phyloP scores from a whole-genome alignment of 139 green algal genomes.

The Auxenochlorella pyrenoidosa region DNA sequence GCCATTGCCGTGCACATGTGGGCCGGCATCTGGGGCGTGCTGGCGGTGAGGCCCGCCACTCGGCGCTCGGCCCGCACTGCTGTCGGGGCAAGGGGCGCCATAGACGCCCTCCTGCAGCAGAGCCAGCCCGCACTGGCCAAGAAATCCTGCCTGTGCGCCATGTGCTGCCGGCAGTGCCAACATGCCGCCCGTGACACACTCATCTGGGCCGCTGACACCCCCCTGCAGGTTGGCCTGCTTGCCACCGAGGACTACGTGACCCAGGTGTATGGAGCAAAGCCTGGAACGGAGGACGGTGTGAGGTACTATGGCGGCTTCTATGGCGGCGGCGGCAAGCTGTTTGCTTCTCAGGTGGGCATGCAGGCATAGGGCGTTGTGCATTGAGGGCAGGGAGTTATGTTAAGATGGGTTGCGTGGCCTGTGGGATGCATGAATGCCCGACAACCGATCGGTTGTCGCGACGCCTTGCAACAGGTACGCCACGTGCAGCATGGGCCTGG shows the following conservation, averaged over 20 bases:
- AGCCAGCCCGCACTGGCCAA: background rate
- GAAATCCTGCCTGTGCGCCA: too few species aligned
- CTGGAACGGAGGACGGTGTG: constrained; percentile 1
- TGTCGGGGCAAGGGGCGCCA: background rate
- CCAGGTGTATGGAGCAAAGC: background rate
- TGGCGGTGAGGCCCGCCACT: constrained; percentile 37
- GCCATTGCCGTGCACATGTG: constrained; percentile 83
- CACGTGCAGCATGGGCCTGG: too few species aligned
- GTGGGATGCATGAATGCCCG: too few species aligned
- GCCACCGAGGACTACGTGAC: constrained; percentile 42
- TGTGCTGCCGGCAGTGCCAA: background rate
- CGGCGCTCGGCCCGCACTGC: background rate
- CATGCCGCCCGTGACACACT: background rate
- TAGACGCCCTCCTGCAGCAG: constrained; percentile 48
- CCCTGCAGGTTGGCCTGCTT: constrained; percentile 17
- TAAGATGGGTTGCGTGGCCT: too few species aligned
- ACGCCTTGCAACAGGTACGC: too few species aligned
- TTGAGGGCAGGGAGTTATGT: too few species aligned
- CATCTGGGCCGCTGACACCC: background rate
- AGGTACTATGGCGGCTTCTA: constrained; percentile 61
- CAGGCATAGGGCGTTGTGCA: too few species aligned
- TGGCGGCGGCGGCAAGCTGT: constrained; percentile 62
- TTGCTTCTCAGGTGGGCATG: constrained; percentile 68
- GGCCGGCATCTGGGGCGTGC: constrained; percentile 68
- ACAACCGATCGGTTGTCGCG: too few species aligned